Evolutionary conservation across 805 yeast genomes (phyloP), one percentile per base, ranked within the genome.

Genomic region (Kluyveromyces nonfermentans): DNA sequence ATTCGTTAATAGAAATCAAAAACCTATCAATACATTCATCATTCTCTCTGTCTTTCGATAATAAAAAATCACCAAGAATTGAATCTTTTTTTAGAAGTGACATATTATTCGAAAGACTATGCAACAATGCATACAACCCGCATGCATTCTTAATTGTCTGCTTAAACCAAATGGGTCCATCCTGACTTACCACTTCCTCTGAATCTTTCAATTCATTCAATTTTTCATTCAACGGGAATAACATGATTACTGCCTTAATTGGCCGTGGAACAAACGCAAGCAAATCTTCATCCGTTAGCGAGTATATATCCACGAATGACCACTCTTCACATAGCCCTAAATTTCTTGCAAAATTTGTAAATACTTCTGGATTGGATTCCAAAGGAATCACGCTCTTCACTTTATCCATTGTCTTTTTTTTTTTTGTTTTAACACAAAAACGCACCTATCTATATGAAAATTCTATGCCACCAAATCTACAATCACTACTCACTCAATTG

Each of bases 111-210:
- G 72, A 60, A 7, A 75, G 52, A 0, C 80, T 70, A 54, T 90
- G 97, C 18, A 90, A 65, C 37, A 93, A 61, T 0, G 96, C 97
- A 63, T 84, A 86, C 28, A 94, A 73, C 5, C 98, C 98, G 67
- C 98, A 90, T 0, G 95, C 94, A 59, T 90, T 90, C 49, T 75
- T 77, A 15, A 93, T 77, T 1, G 88, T 79, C 56, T 90, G 98
- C 51, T 77, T 78, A 53, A 80, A 77, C 97, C 97, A 93, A n/a
- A 72, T 6, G 54, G 65, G 48, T 49, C 58, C 19, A 19, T 47
- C 49, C 6, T 43, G 43, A 19, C 44, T 44, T 2, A 47, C 48
- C 5, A 57, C 15, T 4, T 35, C 46, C 32, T 42, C 56, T 4
- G 48, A 41, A 45, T 77, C 82, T 36, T 69, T 73, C 14, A 51